Base-by-base conservation (phyloP, 225 moss, liverwort and hornwort species). In the Ulota crispa region DNA sequence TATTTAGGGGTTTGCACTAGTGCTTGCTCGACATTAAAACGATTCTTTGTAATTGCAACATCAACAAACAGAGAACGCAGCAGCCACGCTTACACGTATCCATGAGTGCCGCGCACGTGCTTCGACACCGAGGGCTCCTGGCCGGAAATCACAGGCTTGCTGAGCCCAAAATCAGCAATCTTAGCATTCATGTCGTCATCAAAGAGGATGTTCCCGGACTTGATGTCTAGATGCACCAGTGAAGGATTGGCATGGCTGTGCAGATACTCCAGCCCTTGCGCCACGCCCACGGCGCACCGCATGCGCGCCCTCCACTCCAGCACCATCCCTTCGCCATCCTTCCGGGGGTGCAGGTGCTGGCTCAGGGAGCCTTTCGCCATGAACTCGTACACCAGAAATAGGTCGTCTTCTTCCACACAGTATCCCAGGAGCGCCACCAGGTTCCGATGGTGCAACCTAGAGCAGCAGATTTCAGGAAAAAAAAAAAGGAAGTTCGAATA, bases 171-270 rank as follows among this genome's bases (percentile, higher is more conserved):
- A 24, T 90, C 90, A n/a, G 90, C 88, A 28, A 90, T 90, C 71
- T 90, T 90, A 1, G 88, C 90, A 1, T 86, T 86, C 88, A 88
- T 88, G 21, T 65, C 80, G 9, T 82, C 88, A 28, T 90, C 88
- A 20, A 88, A 90, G 32, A 88, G 86, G 43, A 90, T 88, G 80
- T 90, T 88, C 0, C 84, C 84, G 1, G 86, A 83, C 57, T 90
- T 90, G 82, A 90, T 88, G 70, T 90, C 90, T 1, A 88, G 83
- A 82, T 90, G 90, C 45, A 90, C 90, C 2, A 90, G 71, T 2
- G 90, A 80, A 23, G 90, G 90, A 64, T 77, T 88, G 28, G 90
- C 90, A 39, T 88, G 86, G 62, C 90, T 86, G 39, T 90, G 90
- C 37, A 90, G 45, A 70, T 90, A 90, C 82, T 88, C 88, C 64